Conservation (phyloP, 192 early-diverging fungal genomes). For the Chytriomyces sp. region DNA sequence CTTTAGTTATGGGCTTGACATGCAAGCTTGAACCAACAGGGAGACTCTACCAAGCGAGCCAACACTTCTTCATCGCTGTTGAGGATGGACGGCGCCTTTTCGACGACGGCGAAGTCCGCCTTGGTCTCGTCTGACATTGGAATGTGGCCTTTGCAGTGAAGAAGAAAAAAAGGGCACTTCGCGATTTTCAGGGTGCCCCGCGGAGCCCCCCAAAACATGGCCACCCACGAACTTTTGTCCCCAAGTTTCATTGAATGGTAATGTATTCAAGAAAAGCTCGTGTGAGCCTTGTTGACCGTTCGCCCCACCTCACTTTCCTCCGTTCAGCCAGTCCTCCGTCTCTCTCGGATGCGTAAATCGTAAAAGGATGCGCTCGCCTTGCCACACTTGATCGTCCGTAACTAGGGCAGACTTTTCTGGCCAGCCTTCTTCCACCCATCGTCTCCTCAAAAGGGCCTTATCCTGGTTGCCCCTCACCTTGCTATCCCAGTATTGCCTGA, state of each 20-base stretch:
- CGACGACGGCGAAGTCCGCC: neutral
- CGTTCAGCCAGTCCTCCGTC: constrained; percentile 19
- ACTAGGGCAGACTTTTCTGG: neutral
- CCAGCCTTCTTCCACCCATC: constrained; percentile 11
- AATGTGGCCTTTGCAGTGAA: neutral
- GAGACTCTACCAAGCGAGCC: neutral
- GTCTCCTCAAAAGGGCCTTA: constrained; percentile 6
- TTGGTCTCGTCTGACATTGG: neutral
- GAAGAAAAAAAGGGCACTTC: neutral
- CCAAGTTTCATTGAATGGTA: no score
- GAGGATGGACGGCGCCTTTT: neutral
- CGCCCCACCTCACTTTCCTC: no score
- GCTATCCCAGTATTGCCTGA: neutral
- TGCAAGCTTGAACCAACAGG: neutral
- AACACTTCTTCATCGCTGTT: neutral
- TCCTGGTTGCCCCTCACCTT: neutral
- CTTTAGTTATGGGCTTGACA: neutral
- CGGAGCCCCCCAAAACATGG: no score
- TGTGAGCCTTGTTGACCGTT: no score
- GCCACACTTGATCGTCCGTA: constrained; percentile 7
- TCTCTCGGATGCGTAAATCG: constrained; percentile 26
- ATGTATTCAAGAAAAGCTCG: no score
- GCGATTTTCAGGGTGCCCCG: no score
- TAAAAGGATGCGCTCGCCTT: constrained; percentile 24
- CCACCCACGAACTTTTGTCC: no score